phyloP scores from a whole-genome alignment of 805 yeast species.

The Kodamaea leandrae region DNA sequence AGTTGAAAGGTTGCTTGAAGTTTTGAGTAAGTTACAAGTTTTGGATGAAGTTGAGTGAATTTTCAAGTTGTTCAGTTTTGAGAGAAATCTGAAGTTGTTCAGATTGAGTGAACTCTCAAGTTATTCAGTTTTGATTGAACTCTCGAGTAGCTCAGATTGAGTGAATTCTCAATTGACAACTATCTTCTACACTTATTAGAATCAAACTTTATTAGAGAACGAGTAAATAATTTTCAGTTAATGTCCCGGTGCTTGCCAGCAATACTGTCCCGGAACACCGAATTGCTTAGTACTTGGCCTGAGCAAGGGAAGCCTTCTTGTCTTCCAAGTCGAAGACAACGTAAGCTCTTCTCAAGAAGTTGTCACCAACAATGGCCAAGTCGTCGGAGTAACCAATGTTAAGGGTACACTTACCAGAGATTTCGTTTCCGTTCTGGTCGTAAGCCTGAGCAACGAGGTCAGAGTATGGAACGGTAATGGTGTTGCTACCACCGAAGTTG shows the following conservation, averaged over 20 bases:
- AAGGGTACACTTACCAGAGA: background rate
- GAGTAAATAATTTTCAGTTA: background rate
- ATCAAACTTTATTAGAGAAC: too few species aligned
- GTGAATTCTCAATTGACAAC: too few species aligned
- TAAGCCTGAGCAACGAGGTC: conserved; percentile 4
- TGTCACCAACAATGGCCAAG: conserved; percentile 23
- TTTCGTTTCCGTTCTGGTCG: conserved; percentile 2
- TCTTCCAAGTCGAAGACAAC: conserved; percentile 26
- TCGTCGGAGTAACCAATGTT: conserved; percentile 1
- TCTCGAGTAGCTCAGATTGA: too few species aligned
- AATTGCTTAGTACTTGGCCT: conserved; percentile 15
- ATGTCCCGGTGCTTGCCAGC: background rate
- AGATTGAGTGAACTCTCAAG: too few species aligned
- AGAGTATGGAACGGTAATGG: conserved; percentile 4
- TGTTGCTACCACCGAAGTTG: conserved; percentile 6
- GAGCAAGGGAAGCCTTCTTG: conserved; percentile 24
- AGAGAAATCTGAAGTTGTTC: too few species aligned
- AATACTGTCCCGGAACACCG: background rate
- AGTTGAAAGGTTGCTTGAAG: too few species aligned
- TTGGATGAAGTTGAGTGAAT: too few species aligned
- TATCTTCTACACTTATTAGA: too few species aligned
- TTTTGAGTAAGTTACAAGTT: too few species aligned
- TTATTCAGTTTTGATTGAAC: too few species aligned
- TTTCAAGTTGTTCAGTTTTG: too few species aligned
- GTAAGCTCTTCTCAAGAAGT: conserved; percentile 28